These are phyloP conservation scores for Dactylellina drechsleri DNA, from an alignment of 2,329 filamentous ascomycete species.

Conservation along the genomic window DNA sequence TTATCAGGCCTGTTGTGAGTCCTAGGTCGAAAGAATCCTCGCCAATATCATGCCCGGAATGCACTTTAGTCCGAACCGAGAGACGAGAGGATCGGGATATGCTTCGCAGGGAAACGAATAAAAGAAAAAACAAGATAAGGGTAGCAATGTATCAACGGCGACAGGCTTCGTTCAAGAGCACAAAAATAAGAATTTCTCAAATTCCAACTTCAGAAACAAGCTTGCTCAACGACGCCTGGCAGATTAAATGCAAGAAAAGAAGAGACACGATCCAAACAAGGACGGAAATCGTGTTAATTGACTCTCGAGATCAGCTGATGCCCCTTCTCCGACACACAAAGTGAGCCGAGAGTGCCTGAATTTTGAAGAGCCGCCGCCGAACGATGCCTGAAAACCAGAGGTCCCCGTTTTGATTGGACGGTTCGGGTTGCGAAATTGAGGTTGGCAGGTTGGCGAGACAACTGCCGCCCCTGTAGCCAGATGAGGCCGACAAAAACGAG, in stretches of 20 bases:
- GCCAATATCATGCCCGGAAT: constrained; percentile 37
- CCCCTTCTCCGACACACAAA: constrained; percentile 2
- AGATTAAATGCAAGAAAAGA: not conserved
- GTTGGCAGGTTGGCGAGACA: constrained; percentile 39
- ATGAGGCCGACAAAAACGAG: not conserved
- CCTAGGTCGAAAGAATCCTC: constrained; percentile 6
- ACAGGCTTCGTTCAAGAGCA: too few species aligned
- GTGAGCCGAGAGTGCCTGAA: constrained; percentile 24
- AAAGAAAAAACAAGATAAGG: not conserved
- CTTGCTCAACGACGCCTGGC: too few species aligned
- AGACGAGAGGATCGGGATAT: not conserved
- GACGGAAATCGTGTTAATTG: constrained; percentile 38
- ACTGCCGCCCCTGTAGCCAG: constrained; percentile 1
- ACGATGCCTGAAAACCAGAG: constrained; percentile 24
- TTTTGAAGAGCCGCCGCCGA: not conserved
- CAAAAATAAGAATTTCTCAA: too few species aligned
- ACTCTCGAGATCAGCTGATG: constrained; percentile 47
- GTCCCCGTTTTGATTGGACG: constrained; percentile 3
- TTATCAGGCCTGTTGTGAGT: too few species aligned
- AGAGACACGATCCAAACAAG: not conserved
- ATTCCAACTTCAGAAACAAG: too few species aligned
- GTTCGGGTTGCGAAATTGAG: not conserved
- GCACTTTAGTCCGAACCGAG: constrained; percentile 13
- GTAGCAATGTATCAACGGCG: not conserved
- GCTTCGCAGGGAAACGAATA: not conserved